Conservation (phyloP, 148 eudicot genomes). For the Rheum nobile region DNA sequence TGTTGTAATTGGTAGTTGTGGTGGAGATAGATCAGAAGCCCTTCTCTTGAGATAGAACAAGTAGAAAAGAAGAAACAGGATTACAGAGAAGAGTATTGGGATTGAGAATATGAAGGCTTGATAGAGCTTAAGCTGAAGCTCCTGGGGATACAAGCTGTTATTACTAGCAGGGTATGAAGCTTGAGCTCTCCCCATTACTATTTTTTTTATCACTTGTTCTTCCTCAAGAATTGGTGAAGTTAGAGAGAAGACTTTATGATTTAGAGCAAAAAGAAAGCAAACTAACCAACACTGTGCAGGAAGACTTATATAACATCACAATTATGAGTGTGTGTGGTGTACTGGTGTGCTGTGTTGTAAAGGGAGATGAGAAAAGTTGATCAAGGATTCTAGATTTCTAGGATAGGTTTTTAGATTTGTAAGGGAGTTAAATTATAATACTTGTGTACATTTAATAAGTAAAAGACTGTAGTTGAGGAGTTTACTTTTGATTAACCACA, state of each 20-base stretch:
- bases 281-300: not conserved
- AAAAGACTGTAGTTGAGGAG: not conserved
- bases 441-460: not conserved
- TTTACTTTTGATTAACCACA: not conserved
- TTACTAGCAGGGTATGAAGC: slow-evolving; percentile 9
- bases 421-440: not conserved
- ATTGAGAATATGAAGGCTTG: slow-evolving; percentile 81
- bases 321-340: not conserved
- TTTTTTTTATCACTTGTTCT: not conserved
- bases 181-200: slow-evolving; percentile 14
- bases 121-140: slow-evolving; percentile 59
- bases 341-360: not conserved
- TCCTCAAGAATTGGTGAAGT: not conserved
- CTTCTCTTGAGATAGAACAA: slow-evolving; percentile 77
- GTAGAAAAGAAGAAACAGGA: slow-evolving; percentile 69
- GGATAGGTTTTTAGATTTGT: not conserved
- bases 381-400: not conserved
- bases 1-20: slow-evolving; percentile 18
- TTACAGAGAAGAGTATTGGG: slow-evolving; percentile 70
- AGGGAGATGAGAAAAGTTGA: not conserved
- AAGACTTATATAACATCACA: not conserved
- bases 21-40: slow-evolving; percentile 13
- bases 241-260: not conserved
- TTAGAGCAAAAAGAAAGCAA: not conserved
- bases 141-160: slow-evolving; percentile 46